phyloP scores from a whole-genome alignment of 345 rosid species.

The Citrus reticulata region DNA sequence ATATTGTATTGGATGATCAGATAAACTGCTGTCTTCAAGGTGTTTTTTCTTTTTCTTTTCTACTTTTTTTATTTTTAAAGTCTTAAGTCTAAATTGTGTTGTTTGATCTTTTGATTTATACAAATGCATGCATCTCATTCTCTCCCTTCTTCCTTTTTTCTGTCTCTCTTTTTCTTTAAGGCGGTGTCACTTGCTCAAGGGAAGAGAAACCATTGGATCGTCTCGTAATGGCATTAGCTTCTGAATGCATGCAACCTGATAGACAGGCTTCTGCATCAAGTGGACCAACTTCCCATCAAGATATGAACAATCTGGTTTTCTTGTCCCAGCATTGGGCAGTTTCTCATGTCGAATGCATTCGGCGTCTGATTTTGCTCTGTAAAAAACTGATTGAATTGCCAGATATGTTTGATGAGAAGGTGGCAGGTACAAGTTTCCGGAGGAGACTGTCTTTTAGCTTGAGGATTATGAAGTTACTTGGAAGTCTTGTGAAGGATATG shows the following conservation, averaged over 20 bases:
- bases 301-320: slow-evolving; percentile 52
- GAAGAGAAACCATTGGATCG: slow-evolving; percentile 75
- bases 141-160: slow-evolving; percentile 12
- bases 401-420: slow-evolving; percentile 54
- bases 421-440: slow-evolving; percentile 40
- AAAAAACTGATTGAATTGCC: slow-evolving; percentile 57
- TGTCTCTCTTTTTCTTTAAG: slow-evolving; percentile 14
- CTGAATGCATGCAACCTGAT: slow-evolving; percentile 63
- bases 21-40: slow-evolving; percentile 70
- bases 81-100: slow-evolving; percentile 1
- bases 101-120: slow-evolving; percentile 13
- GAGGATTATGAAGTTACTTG: slow-evolving; percentile 79
- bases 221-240: slow-evolving; percentile 59
- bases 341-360: slow-evolving; percentile 57
- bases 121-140: slow-evolving; percentile 1
- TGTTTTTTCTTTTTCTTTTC: slow-evolving; percentile 17
- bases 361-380: slow-evolving; percentile 59
- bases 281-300: slow-evolving; percentile 38
- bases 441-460: slow-evolving; percentile 58
- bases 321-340: slow-evolving; percentile 81
- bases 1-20: slow-evolving; percentile 41
- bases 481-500: slow-evolving; percentile 50
- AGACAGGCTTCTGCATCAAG: slow-evolving; percentile 39
- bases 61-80: background rate
- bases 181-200: slow-evolving; percentile 60